phyloP scores from a whole-genome alignment of 441 rosid genomes.

The Viola pubescens region DNA sequence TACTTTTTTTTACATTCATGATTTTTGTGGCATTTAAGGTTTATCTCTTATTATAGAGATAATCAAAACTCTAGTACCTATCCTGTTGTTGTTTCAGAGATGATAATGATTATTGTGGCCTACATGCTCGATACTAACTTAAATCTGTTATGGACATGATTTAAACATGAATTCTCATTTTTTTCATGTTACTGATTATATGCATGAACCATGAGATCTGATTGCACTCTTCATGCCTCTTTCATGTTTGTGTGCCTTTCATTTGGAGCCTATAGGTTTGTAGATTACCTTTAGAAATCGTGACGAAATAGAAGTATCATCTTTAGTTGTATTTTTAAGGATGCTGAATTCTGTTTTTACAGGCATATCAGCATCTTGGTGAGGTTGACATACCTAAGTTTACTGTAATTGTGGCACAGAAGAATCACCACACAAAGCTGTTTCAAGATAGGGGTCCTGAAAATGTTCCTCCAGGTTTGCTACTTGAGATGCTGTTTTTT shows the following conservation, averaged over 20 bases:
- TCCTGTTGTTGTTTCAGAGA: no score
- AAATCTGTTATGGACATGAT: background rate
- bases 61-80: no score
- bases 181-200: background rate
- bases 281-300: background rate
- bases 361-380: slow-evolving; percentile 81
- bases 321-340: slow-evolving; percentile 2
- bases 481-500: background rate
- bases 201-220: background rate
- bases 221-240: background rate
- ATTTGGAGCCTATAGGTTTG: background rate
- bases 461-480: slow-evolving; percentile 77
- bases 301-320: background rate
- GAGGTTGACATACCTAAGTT: slow-evolving; percentile 69
- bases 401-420: slow-evolving; percentile 80
- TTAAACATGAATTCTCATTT: background rate
- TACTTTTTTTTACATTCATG: background rate
- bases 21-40: background rate
- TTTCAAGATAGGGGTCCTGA: slow-evolving; percentile 51
- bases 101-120: no score
- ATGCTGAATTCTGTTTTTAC: slow-evolving; percentile 11
- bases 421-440: slow-evolving; percentile 83
- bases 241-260: background rate
- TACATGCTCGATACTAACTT: background rate
- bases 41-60: background rate